Conservation (phyloP, 148 eudicot species). For the Vaccinium vitisidaea region DNA sequence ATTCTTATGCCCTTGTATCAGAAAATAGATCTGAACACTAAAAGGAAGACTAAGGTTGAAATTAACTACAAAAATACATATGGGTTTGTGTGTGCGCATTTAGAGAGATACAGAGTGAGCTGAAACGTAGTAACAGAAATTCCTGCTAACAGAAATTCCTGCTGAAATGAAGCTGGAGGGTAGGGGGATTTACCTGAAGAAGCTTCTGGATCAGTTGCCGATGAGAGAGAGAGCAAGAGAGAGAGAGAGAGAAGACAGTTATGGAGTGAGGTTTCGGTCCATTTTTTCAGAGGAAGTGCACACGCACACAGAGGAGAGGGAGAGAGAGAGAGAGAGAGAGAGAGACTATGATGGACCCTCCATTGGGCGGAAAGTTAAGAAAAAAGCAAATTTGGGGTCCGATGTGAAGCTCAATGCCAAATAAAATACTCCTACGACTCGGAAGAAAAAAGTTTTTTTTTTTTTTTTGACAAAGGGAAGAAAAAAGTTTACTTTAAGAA, state of each 20-base stretch:
- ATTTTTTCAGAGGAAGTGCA: slow-evolving; percentile 3
- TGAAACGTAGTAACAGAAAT: neutral
- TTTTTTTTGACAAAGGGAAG: too few relatives aligned
- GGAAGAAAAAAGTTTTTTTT: too few relatives aligned
- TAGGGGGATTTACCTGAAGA: slow-evolving; percentile 8
- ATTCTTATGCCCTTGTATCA: neutral
- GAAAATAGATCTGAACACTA: slow-evolving; percentile 5
- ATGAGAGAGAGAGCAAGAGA: neutral
- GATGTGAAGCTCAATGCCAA: slow-evolving; percentile 17
- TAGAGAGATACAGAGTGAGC: neutral
- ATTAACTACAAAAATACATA: neutral
- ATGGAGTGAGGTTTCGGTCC: slow-evolving; percentile 14
- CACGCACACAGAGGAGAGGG: neutral
- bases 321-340: slow-evolving; percentile 15
- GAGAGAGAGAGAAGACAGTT: neutral
- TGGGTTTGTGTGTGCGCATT: neutral
- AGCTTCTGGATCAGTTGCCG: slow-evolving; percentile 10
- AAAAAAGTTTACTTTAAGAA: too few relatives aligned
- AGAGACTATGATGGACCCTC: slow-evolving; percentile 17
- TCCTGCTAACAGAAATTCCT: neutral
- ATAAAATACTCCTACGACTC: neutral
- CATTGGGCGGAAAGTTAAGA: slow-evolving; percentile 12
- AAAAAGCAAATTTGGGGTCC: slow-evolving; percentile 10
- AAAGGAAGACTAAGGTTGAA: neutral
- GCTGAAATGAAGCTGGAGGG: neutral